Evolutionary conservation across 306 rosid genomes (phyloP).

Genomic region (Quercus variabilis): DNA sequence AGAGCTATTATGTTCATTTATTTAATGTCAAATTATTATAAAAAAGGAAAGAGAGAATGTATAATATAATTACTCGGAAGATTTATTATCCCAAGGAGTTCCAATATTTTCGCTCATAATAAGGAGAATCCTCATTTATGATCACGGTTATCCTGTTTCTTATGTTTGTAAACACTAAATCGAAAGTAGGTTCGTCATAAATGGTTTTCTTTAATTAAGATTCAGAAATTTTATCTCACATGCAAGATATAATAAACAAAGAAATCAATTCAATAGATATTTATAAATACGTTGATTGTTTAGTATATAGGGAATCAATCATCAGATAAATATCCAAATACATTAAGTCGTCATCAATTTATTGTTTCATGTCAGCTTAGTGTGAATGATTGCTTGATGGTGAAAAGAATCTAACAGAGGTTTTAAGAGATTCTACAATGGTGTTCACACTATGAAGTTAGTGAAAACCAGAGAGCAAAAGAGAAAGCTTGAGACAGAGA

Average conservation of each 20-base stretch:
- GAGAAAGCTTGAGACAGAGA: too few species aligned
- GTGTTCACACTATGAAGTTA: too few species aligned
- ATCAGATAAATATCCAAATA: too few species aligned
- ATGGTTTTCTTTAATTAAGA: background rate
- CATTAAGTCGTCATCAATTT: too few species aligned
- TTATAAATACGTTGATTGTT: too few species aligned
- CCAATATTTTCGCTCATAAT: slow-evolving; percentile 26
- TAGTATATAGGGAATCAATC: too few species aligned
- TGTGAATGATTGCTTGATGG: background rate
- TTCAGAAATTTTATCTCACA: background rate
- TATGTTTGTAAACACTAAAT: slow-evolving; percentile 11
- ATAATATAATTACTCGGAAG: slow-evolving; percentile 29
- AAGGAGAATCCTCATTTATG: slow-evolving; percentile 32
- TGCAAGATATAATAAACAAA: too few species aligned
- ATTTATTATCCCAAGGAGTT: slow-evolving; percentile 29
- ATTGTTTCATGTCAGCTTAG: too few species aligned
- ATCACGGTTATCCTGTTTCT: slow-evolving; percentile 16
- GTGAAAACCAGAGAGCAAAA: too few species aligned
- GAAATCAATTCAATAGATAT: too few species aligned
- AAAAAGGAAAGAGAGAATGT: slow-evolving; percentile 6
- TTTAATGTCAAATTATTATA: slow-evolving; percentile 6
- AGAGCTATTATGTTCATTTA: slow-evolving; percentile 1
- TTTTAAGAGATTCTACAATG: too few species aligned
- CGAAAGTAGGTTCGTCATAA: background rate
- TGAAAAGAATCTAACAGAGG: too few species aligned